These are phyloP conservation scores for Anthoceros angustus DNA, from an alignment of 225 moss, liverwort and hornwort species.

Conservation along the genomic window DNA sequence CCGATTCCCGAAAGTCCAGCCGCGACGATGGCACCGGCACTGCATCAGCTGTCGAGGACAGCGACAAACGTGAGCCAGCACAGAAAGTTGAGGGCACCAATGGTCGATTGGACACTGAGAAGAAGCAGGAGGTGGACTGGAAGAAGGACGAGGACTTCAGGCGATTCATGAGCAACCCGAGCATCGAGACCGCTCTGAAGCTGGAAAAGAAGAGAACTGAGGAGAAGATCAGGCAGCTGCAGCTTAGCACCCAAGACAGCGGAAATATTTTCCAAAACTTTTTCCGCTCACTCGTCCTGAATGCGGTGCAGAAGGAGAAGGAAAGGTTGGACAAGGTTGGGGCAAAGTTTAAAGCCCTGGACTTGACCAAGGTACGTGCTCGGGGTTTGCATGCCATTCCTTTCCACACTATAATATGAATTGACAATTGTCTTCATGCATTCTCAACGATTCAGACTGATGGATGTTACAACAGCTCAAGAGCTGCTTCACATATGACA, in stretches of 20 bases:
- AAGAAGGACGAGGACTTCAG: conserved; percentile 68
- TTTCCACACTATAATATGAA: too few species aligned
- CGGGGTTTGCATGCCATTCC: background rate
- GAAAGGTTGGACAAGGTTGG: conserved; percentile 69
- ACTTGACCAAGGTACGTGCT: conserved; percentile 36
- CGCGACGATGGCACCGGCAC: too few species aligned
- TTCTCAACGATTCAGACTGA: background rate
- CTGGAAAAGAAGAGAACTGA: conserved; percentile 81
- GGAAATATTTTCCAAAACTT: conserved; percentile 55
- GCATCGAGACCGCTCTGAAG: conserved; percentile 80
- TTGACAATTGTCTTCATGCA: too few species aligned
- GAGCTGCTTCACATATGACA: conserved; percentile 57
- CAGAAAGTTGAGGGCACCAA: too few species aligned
- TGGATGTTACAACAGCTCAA: conserved; percentile 31
- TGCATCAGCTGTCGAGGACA: too few species aligned
- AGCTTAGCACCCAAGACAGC: conserved; percentile 51
- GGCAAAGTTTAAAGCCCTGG: conserved; percentile 69
- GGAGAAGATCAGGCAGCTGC: conserved; percentile 31
- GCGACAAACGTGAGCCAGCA: too few species aligned
- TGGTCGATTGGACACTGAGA: conserved; percentile 13
- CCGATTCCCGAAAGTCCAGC: too few species aligned
- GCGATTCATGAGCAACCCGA: conserved; percentile 78
- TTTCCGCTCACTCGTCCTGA: conserved; percentile 36
- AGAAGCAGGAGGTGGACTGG: conserved; percentile 77
- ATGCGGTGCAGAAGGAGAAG: conserved; percentile 56